Conservation (phyloP, 495 filamentous ascomycete species). For the Penicillium herquei region DNA sequence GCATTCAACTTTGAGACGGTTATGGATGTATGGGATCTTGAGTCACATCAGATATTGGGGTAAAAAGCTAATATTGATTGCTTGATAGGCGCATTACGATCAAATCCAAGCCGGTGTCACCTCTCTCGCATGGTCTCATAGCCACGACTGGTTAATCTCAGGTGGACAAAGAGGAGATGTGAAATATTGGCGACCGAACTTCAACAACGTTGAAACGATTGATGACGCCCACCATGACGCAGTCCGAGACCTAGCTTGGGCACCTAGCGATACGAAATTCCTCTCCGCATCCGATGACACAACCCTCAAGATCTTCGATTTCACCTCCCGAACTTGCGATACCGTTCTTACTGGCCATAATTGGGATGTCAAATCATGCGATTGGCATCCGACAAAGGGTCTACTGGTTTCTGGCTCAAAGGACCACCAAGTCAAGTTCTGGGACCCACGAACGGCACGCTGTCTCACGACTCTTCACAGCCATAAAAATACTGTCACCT, state of each 20-base stretch:
- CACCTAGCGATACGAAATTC: conserved; percentile 91
- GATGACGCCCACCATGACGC: conserved; percentile 88
- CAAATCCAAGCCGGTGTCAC: conserved; percentile 72
- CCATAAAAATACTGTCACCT: conserved; percentile 95
- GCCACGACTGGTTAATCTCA: conserved; percentile 93
- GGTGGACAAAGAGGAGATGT: conserved; percentile 92
- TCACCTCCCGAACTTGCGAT: conserved; percentile 80
- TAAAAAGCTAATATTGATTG: not conserved
- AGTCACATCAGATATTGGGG: not conserved
- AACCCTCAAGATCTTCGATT: conserved; percentile 92
- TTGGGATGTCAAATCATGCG: conserved; percentile 94
- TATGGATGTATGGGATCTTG: conserved; percentile 63
- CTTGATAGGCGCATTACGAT: conserved; percentile 74
- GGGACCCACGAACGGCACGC: conserved; percentile 88
- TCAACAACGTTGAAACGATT: conserved; percentile 96
- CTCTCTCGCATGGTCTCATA: conserved; percentile 84
- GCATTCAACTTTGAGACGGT: conserved; percentile 99
- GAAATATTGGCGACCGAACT: conserved; percentile 99
- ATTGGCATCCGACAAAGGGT: conserved; percentile 97
- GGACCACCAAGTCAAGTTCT: conserved; percentile 94
- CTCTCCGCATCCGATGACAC: conserved; percentile 94
- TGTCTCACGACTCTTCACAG: conserved; percentile 92
- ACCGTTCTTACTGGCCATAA: conserved; percentile 81
- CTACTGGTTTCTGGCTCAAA: conserved; percentile 95
- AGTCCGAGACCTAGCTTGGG: conserved; percentile 88